A percentile compares a stretch with the other conserved stretches of the same genome.
phyloP scores from a whole-genome alignment of 352 stramenopile genomes.

The Hyaloperonospora arabidopsidis region DNA sequence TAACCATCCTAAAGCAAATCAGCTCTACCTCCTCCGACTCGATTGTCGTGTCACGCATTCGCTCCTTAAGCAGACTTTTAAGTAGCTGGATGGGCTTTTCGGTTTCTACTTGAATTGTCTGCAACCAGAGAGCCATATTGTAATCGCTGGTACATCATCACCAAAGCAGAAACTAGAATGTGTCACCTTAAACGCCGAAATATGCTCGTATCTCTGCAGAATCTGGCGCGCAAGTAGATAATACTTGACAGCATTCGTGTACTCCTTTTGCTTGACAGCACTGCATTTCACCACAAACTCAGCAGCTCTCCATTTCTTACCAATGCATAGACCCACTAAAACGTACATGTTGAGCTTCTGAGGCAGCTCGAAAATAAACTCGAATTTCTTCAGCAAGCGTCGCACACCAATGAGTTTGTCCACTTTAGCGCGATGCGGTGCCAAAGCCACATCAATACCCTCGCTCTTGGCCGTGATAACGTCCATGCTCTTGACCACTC shows the following conservation, averaged over 20 bases:
- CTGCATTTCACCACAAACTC: slow-evolving; percentile 12
- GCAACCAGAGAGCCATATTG: slow-evolving; percentile 3
- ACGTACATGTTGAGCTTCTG: slow-evolving; percentile 66
- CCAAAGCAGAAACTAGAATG: neutral
- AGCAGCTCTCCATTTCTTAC: neutral
- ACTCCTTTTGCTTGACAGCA: slow-evolving; percentile 83
- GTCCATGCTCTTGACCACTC: slow-evolving; percentile 85
- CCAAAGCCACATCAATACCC: slow-evolving; percentile 85
- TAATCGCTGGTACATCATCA: neutral
- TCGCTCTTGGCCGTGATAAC: slow-evolving; percentile 80
- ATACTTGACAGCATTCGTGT: slow-evolving; percentile 81
- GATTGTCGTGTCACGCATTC: slow-evolving; percentile 38
- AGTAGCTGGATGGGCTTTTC: slow-evolving; percentile 82
- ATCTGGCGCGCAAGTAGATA: slow-evolving; percentile 83
- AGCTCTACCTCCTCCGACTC: slow-evolving; percentile 44
- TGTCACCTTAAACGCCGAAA: slow-evolving; percentile 78
- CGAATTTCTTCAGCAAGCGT: slow-evolving; percentile 92
- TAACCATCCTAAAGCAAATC: too few species aligned
- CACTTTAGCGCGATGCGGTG: slow-evolving; percentile 81
- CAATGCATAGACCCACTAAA: neutral
- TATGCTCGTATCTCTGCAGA: slow-evolving; percentile 81
- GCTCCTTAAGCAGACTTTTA: slow-evolving; percentile 47
- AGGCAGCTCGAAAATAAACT: slow-evolving; percentile 96
- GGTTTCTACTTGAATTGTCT: slow-evolving; percentile 81
- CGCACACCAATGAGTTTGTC: slow-evolving; percentile 96